Percentiles rank a stretch among this genome's conserved stretches.
Conservation (phyloP, 169 alveolate species). For the Cryptosporidium ubiquitum region DNA sequence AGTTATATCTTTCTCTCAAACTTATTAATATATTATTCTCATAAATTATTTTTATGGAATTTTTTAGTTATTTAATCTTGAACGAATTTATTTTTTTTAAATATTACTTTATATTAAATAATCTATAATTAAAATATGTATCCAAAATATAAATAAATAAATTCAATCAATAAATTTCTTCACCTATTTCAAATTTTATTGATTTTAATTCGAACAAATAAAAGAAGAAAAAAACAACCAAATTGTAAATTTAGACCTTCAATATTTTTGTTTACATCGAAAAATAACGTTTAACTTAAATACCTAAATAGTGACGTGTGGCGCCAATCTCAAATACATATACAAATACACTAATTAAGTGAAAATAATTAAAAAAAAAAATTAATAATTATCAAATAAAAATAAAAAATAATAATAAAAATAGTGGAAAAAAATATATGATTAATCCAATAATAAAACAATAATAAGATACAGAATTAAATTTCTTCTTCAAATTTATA, state of each 20-base stretch:
- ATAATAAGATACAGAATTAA: neutral
- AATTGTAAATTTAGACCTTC: neutral
- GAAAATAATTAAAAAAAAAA: neutral
- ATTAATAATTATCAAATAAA: no score
- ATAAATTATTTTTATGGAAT: no score
- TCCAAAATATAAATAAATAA: neutral
- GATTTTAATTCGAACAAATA: no score
- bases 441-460: neutral
- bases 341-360: neutral
- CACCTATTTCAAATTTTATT: neutral
- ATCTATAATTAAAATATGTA: no score
- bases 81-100: neutral
- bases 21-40: no score
- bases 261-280: no score
- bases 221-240: neutral
- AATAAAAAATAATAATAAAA: no score
- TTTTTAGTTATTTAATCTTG: no score
- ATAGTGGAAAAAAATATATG: no score
- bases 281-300: no score
- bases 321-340: neutral
- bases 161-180: no score
- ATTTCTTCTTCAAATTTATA: constrained; percentile 62
- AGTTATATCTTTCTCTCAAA: neutral
- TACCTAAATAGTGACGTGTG: neutral
- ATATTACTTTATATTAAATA: no score